phyloP scores from a whole-genome alignment of 1,284 basidiomycete genomes.

The Somion occarium region DNA sequence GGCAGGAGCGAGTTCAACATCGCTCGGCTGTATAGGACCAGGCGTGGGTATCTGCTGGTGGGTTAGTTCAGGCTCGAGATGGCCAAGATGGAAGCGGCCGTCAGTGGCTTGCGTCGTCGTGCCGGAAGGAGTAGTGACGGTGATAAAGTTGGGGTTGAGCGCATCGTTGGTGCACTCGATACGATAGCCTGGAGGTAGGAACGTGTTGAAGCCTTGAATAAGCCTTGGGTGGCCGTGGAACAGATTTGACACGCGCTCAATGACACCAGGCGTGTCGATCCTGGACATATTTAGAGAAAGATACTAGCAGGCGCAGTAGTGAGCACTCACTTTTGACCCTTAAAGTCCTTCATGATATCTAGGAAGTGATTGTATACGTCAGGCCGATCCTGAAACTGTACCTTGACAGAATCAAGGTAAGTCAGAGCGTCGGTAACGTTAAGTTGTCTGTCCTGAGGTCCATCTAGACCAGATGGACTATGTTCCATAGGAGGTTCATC shows the following conservation, averaged over 20 bases:
- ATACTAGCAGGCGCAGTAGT: background rate
- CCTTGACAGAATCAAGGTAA: constrained; percentile 92
- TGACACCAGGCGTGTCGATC: constrained; percentile 97
- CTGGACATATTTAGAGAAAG: constrained; percentile 35
- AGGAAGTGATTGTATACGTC: constrained; percentile 94
- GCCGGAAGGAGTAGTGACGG: constrained; percentile 84
- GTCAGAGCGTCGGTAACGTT: constrained; percentile 89
- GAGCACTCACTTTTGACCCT: constrained; percentile 78
- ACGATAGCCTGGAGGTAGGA: constrained; percentile 90
- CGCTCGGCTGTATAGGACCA: background rate
- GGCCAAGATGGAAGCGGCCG: constrained; percentile 91
- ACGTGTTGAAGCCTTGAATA: constrained; percentile 98
- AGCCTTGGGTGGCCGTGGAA: constrained; percentile 90
- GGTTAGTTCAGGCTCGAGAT: constrained; percentile 87
- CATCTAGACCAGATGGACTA: background rate
- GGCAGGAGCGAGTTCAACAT: constrained; percentile 52
- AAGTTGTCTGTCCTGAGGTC: constrained; percentile 37
- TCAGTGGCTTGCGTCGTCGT: constrained; percentile 30
- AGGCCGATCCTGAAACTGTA: constrained; percentile 82
- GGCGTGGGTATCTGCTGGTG: constrained; percentile 48
- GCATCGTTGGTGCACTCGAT: constrained; percentile 75
- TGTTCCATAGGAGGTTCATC: background rate
- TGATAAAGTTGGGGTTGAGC: constrained; percentile 61
- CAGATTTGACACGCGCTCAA: constrained; percentile 89
- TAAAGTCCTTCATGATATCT: constrained; percentile 99